These are phyloP conservation scores for Gracilaria domingensis DNA, from an alignment of 23 red algal genomes.

Conservation along the genomic window DNA sequence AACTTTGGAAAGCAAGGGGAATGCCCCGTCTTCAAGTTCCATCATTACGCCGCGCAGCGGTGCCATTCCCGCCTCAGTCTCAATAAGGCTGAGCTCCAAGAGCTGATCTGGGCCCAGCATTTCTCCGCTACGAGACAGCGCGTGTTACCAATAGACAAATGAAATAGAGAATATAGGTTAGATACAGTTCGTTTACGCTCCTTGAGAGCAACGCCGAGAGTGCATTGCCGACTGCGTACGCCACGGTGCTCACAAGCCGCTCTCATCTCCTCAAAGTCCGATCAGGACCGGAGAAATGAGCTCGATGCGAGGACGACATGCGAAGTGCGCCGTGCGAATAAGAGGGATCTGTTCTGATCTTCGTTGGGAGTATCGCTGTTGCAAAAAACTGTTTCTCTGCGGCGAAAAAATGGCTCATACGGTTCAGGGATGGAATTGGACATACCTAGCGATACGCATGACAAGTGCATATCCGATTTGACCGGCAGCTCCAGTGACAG, in stretches of 20 bases:
- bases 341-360: not conserved
- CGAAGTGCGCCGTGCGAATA: not conserved
- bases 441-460: constrained; percentile 93
- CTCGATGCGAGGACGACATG: not conserved
- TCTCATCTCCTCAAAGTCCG: not conserved
- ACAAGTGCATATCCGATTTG: constrained; percentile 98
- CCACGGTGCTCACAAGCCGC: not conserved
- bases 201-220: not conserved
- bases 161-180: not conserved
- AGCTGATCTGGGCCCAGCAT: constrained; percentile 97
- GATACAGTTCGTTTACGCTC: not conserved
- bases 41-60: constrained; percentile 94
- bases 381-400: not conserved
- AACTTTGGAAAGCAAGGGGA: constrained; percentile 90
- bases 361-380: not conserved
- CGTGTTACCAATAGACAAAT: not conserved
- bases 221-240: not conserved
- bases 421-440: not conserved
- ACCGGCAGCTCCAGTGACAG: constrained; percentile 98
- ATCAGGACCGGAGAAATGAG: not conserved
- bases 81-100: constrained; percentile 80
- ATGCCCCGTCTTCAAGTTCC: constrained; percentile 97
- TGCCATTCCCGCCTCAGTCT: constrained; percentile 86
- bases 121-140: constrained; percentile 67
- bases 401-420: not conserved